Percentiles rank a stretch among this genome's conserved stretches.
Evolutionary conservation across 306 rosid genomes (phyloP).

Genomic region (Cucumis sativus): DNA sequence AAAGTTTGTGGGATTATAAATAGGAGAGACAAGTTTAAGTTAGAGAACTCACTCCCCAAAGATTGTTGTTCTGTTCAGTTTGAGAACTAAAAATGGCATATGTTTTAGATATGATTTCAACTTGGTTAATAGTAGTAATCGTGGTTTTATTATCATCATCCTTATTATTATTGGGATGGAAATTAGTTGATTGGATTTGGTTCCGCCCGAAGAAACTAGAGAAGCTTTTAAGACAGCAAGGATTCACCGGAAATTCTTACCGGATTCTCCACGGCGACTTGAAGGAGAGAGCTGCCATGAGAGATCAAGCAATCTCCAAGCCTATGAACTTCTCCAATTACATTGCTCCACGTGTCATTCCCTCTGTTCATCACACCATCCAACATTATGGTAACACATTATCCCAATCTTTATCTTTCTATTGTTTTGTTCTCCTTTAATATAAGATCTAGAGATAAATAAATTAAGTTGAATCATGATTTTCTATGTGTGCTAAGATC

Average conservation of each 20-base stretch:
- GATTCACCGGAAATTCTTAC: constrained; percentile 22
- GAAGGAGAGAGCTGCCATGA: constrained; percentile 5
- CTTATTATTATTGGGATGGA: constrained; percentile 1
- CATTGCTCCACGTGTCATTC: background rate
- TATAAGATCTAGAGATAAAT: no score
- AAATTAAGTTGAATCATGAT: no score
- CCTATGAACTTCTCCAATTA: constrained; percentile 20
- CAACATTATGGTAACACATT: background rate
- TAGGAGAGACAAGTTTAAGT: background rate
- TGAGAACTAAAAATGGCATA: background rate
- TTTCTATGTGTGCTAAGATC: no score
- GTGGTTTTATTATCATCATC: background rate
- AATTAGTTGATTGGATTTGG: constrained; percentile 20
- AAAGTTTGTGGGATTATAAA: background rate
- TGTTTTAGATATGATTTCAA: background rate
- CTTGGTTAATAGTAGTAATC: background rate
- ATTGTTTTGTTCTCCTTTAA: no score
- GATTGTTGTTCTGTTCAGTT: no score
- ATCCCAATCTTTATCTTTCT: background rate
- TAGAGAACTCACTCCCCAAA: no score
- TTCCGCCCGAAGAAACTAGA: constrained; percentile 18
- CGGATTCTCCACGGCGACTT: constrained; percentile 20
- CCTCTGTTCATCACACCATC: background rate
- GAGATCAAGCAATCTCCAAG: constrained; percentile 12
- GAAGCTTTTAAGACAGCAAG: constrained; percentile 18